Percentiles rank a stretch among this genome's conserved stretches.
Evolutionary conservation across 2,329 filamentous ascomycete genomes (phyloP).

Genomic region (Ceratocystis diversiconidia): DNA sequence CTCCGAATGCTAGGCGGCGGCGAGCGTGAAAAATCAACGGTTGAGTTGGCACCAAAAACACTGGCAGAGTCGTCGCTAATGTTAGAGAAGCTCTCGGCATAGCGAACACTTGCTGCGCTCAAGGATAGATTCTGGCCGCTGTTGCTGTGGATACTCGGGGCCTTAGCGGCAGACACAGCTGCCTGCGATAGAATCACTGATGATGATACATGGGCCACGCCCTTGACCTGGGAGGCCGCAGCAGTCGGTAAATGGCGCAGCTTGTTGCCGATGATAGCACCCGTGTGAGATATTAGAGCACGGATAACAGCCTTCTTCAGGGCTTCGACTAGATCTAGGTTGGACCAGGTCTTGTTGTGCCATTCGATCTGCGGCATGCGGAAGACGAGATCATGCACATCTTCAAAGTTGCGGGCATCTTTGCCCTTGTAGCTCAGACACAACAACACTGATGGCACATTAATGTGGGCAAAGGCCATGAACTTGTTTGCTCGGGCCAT

Average conservation of each 20-base stretch:
- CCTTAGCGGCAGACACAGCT: conserved; percentile 21
- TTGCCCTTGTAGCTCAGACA: conserved; percentile 95
- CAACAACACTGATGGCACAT: conserved; percentile 85
- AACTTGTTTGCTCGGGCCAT: conserved; percentile 88
- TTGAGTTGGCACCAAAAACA: conserved; percentile 34
- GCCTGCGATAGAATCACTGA: conserved; percentile 41
- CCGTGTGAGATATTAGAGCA: conserved; percentile 86
- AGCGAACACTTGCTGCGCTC: conserved; percentile 28
- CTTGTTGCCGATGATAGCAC: conserved; percentile 95
- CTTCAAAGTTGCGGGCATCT: conserved; percentile 86
- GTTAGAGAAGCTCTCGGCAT: conserved; percentile 33
- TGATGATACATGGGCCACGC: conserved; percentile 43
- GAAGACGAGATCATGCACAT: conserved; percentile 96
- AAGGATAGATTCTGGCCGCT: conserved; percentile 24
- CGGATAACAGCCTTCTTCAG: conserved; percentile 91
- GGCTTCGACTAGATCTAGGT: conserved; percentile 80
- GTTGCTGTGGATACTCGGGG: not conserved
- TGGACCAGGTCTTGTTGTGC: conserved; percentile 98
- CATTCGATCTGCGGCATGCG: conserved; percentile 87
- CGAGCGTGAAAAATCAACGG: conserved; percentile 45
- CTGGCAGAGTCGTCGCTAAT: conserved; percentile 46
- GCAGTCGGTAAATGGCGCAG: conserved; percentile 76
- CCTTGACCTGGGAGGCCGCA: conserved; percentile 48
- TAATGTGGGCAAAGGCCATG: conserved; percentile 93
- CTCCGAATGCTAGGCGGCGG: conserved; percentile 39